Base-by-base conservation (phyloP, 1,284 basidiomycete species). In the Schizophyllum commune region DNA sequence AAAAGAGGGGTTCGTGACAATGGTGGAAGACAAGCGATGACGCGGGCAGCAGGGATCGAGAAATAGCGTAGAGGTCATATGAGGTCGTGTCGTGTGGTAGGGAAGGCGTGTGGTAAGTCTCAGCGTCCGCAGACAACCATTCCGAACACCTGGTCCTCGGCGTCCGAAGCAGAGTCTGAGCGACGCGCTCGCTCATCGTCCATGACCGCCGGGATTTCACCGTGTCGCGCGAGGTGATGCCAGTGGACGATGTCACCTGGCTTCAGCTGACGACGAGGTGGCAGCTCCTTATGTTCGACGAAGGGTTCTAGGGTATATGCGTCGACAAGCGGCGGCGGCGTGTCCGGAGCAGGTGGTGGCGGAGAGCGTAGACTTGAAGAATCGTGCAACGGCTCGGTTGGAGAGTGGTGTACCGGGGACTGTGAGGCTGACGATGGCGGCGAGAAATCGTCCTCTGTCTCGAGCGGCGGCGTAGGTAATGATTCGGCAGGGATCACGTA, bases 201-300 rank as follows among this genome's bases (percentile, higher is more conserved):
- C 55, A 71, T 70, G 7, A 87, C 83, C 22, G 81, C 83, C 22
- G 85, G 83, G 61, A 89, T 86, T 76, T 94, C 92, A 6, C 91
- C 92, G 62, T 81, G 83, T 58, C 82, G 78, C 32, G 80, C 72
- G 60, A 94, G 83, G 68, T 93, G 85, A 69, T 90, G 88, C 91
- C 91, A 94, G 70, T 83, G 91, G 7, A 94, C 73, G 11, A 83
- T 70, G 65, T 91, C 88, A 27, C 91, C 91, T 5, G 79, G 73
- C 68, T 75, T 77, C 20, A 92, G 79, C 52, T 71, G 74, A 55
- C 75, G 75, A 52, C 65, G 69, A 19, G 68, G 62, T 52, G 78
- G 77, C 64, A 59, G 66, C 62, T 60, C 61, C 62, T 55, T 65
- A 60, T 56, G 65, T 56, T 32, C 64, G 17, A n/a, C 5, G 55